Evolutionary conservation across 1,284 basidiomycete species (phyloP).

Genomic region (Blastosporella zonata): DNA sequence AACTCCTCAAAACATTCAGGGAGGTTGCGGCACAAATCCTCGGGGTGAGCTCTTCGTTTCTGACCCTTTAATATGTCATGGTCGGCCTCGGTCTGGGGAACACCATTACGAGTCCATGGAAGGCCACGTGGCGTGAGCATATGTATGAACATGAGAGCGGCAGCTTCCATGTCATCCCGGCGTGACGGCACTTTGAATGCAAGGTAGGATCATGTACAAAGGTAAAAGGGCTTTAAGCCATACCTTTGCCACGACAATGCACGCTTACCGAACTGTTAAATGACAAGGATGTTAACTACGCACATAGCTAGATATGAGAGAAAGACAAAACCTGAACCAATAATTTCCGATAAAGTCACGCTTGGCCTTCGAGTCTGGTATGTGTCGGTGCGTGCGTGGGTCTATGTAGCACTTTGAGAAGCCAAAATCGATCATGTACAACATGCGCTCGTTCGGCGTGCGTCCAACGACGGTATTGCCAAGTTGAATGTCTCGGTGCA

Average conservation of each 20-base stretch:
- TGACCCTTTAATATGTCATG: constrained; percentile 60
- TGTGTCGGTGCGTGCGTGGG: constrained; percentile 55
- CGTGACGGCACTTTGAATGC: constrained; percentile 58
- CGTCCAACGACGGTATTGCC: constrained; percentile 70
- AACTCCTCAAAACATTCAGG: constrained; percentile 74
- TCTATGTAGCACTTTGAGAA: constrained; percentile 77
- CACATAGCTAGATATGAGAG: neutral
- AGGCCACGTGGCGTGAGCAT: constrained; percentile 72
- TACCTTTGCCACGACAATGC: constrained; percentile 71
- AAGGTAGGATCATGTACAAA: constrained; percentile 2
- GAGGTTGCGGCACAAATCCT: constrained; percentile 66
- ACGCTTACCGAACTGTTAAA: constrained; percentile 57
- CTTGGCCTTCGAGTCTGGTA: constrained; percentile 60
- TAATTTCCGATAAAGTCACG: constrained; percentile 79
- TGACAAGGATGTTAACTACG: neutral
- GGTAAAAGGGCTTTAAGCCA: constrained; percentile 14
- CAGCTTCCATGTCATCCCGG: constrained; percentile 72
- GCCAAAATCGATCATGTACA: constrained; percentile 83
- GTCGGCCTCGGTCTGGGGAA: constrained; percentile 62
- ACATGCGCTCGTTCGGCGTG: constrained; percentile 49
- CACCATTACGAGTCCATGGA: constrained; percentile 71
- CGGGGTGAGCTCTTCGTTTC: constrained; percentile 55
- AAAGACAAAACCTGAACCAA: constrained; percentile 55
- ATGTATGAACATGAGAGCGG: constrained; percentile 74
- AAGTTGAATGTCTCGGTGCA: constrained; percentile 75